These are phyloP conservation scores for Cylindrodendrum hubeiense DNA, from an alignment of 2,329 filamentous ascomycete genomes.

Conservation along the genomic window DNA sequence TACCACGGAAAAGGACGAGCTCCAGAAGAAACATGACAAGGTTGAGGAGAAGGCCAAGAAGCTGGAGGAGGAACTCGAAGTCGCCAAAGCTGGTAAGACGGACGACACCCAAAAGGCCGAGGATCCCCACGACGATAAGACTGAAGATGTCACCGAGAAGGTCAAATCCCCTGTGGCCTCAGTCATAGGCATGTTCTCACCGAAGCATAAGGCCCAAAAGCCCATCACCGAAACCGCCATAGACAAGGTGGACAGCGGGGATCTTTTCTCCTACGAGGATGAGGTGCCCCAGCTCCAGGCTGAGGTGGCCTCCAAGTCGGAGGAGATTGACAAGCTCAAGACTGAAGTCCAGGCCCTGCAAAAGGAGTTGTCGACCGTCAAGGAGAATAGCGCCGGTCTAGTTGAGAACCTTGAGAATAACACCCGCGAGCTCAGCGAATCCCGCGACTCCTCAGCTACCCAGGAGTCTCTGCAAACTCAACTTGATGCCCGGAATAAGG, in stretches of 20 bases:
- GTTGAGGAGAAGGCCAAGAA: conserved; percentile 72
- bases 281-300: conserved; percentile 86
- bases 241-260: conserved; percentile 63
- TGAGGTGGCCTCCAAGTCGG: conserved; percentile 77
- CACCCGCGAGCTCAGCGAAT: conserved; percentile 70
- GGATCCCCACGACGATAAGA: conserved; percentile 48
- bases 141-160: conserved; percentile 39
- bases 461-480: conserved; percentile 63
- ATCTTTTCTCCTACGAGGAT: conserved; percentile 93
- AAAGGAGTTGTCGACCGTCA: conserved; percentile 76
- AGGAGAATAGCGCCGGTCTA: conserved; percentile 77
- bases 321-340: conserved; percentile 78
- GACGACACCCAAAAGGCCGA: conserved; percentile 47
- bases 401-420: conserved; percentile 76
- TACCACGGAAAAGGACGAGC: conserved; percentile 81
- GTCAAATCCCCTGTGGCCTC: conserved; percentile 62
- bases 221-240: conserved; percentile 42
- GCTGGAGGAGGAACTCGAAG: conserved; percentile 73
- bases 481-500: conserved; percentile 60
- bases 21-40: conserved; percentile 82
- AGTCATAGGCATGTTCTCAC: conserved; percentile 63
- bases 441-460: conserved; percentile 54
- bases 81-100: conserved; percentile 54
- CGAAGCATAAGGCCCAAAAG: conserved; percentile 56
- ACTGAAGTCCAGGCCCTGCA: conserved; percentile 76